phyloP scores from a whole-genome alignment of 2,329 filamentous ascomycete species.

The Simplicillium sp. region DNA sequence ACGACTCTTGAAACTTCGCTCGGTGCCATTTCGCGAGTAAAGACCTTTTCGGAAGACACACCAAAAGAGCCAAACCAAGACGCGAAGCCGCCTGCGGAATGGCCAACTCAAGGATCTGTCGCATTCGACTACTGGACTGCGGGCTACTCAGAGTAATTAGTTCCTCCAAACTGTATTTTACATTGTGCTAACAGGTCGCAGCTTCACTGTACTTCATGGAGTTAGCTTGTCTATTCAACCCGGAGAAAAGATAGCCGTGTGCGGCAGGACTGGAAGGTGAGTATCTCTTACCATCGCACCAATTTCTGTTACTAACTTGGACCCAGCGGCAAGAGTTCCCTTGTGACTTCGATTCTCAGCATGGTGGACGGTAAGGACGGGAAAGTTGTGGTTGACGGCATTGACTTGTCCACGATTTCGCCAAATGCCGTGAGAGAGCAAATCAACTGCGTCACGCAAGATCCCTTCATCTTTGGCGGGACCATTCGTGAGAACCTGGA shows the following conservation, averaged over 20 bases:
- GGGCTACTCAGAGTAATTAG: no score
- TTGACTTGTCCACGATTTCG: background rate
- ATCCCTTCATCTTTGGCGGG: constrained; percentile 5
- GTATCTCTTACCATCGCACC: no score
- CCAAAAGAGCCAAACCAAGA: constrained; percentile 4
- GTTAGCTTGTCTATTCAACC: background rate
- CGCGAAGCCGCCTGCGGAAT: constrained; percentile 1
- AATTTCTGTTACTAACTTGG: no score
- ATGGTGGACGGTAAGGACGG: constrained; percentile 1
- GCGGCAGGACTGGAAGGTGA: constrained; percentile 1
- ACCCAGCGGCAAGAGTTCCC: constrained; percentile 1
- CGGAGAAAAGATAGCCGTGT: constrained; percentile 4
- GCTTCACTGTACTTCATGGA: no score
- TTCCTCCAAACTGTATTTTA: no score
- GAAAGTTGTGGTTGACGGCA: background rate
- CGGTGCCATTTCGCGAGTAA: constrained; percentile 8
- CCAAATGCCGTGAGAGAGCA: constrained; percentile 2
- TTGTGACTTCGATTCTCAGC: constrained; percentile 2
- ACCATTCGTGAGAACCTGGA: constrained; percentile 2
- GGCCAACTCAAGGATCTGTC: constrained; percentile 4
- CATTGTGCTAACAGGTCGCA: no score
- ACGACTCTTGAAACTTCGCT: constrained; percentile 11
- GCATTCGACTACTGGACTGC: constrained; percentile 2
- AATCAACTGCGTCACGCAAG: constrained; percentile 8
- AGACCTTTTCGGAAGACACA: constrained; percentile 3